Conservation (phyloP, 2,329 filamentous ascomycete genomes). For the Ascochyta lentis region DNA sequence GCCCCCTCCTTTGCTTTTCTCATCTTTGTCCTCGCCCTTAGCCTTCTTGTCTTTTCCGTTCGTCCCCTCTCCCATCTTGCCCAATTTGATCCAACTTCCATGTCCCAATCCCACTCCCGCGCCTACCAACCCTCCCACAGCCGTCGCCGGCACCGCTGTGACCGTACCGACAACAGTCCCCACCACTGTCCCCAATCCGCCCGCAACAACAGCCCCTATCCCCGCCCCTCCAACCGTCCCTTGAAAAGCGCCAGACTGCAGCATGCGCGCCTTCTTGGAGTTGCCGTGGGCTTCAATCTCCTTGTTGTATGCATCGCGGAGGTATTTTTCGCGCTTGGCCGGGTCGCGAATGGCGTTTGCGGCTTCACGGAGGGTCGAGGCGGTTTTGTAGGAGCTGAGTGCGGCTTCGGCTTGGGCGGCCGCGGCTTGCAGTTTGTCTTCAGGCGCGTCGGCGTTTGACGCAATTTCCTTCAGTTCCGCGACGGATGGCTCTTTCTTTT, state of each 20-base stretch:
- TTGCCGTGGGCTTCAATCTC: conserved; percentile 44
- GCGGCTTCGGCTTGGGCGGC: conserved; percentile 40
- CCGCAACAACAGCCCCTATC: conserved; percentile 51
- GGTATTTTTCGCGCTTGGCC: conserved; percentile 43
- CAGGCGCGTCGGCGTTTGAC: conserved; percentile 22
- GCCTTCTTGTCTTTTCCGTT: conserved; percentile 17
- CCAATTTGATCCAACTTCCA: conserved; percentile 53
- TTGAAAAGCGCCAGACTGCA: conserved; percentile 49
- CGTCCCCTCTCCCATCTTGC: conserved; percentile 25
- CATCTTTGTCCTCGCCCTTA: conserved; percentile 12
- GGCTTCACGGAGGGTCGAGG: conserved; percentile 35
- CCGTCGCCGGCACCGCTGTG: conserved; percentile 50
- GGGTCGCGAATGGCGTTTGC: conserved; percentile 41
- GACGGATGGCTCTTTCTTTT: conserved; percentile 10
- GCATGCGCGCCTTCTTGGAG: conserved; percentile 44
- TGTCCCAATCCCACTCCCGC: conserved; percentile 51
- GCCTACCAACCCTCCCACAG: conserved; percentile 50
- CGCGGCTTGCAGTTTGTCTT: conserved; percentile 40
- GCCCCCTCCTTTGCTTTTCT: conserved; percentile 9
- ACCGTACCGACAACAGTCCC: conserved; percentile 51
- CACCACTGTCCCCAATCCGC: conserved; percentile 52
- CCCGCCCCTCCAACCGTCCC: conserved; percentile 52
- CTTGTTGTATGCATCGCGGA: conserved; percentile 44
- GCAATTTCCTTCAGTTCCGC: conserved; percentile 33
- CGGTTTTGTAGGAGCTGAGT: conserved; percentile 34